Conservation (phyloP, 257 asterid species). For the Thymus quinquecostatus region DNA sequence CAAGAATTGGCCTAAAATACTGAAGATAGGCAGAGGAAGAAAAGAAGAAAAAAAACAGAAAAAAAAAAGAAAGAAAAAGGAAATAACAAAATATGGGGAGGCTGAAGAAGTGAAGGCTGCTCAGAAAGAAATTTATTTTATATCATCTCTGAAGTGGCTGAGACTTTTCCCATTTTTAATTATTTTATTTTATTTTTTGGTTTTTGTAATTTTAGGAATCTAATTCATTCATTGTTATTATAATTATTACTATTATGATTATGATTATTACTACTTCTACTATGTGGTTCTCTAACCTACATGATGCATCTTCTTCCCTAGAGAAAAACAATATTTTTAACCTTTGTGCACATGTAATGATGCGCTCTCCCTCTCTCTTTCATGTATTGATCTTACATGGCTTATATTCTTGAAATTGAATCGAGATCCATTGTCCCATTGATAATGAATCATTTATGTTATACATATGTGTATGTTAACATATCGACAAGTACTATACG, state of each 20-base stretch:
- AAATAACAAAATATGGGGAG: slow-evolving; percentile 33
- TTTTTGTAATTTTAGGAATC: slow-evolving; percentile 46
- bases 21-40: slow-evolving; percentile 29
- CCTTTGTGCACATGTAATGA: slow-evolving; percentile 35
- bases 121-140: slow-evolving; percentile 60
- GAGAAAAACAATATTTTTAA: slow-evolving; percentile 39
- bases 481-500: too few relatives aligned
- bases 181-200: slow-evolving; percentile 26
- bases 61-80: slow-evolving; percentile 1
- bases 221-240: slow-evolving; percentile 58
- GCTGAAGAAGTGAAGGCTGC: slow-evolving; percentile 47
- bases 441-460: too few relatives aligned
- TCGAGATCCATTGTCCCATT: not conserved
- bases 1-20: slow-evolving; percentile 32
- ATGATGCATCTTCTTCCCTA: slow-evolving; percentile 42
- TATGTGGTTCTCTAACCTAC: slow-evolving; percentile 54
- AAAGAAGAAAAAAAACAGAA: not conserved
- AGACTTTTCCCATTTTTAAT: slow-evolving; percentile 25
- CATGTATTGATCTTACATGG: slow-evolving; percentile 25
- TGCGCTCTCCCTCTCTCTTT: slow-evolving; percentile 42
- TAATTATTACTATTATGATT: slow-evolving; percentile 20
- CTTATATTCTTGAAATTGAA: not conserved
- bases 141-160: slow-evolving; percentile 66
- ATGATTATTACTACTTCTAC: not conserved
- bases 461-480: too few relatives aligned